Evolutionary conservation across 2,329 filamentous ascomycete species (phyloP).

Genomic region (Thielaviopsis cerberus): DNA sequence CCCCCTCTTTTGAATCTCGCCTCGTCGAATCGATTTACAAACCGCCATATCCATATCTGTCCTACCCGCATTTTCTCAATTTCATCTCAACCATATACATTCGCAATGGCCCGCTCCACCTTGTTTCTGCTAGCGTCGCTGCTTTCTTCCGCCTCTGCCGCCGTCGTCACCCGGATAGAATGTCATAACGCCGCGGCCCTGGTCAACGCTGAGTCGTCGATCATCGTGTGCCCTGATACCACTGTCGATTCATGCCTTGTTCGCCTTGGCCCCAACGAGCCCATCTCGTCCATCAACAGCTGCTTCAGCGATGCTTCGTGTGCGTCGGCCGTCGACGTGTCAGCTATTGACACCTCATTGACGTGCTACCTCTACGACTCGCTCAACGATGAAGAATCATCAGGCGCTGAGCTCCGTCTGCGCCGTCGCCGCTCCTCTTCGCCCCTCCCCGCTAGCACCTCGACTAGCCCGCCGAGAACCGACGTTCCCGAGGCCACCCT

Average conservation of each 20-base stretch:
- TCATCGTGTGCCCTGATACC: constrained; percentile 22
- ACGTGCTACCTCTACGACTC: constrained; percentile 19
- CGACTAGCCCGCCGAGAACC: background rate
- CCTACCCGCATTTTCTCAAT: background rate
- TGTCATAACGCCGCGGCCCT: constrained; percentile 13
- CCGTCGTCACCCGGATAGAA: constrained; percentile 17
- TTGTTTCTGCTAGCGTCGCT: constrained; percentile 13
- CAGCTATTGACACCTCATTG: constrained; percentile 17
- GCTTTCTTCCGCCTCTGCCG: constrained; percentile 20
- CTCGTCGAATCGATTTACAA: background rate
- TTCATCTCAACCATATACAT: background rate
- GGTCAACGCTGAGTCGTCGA: constrained; percentile 23
- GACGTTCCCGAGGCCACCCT: constrained; percentile 4
- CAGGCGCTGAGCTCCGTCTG: constrained; percentile 10
- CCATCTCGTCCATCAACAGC: constrained; percentile 20
- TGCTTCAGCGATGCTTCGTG: constrained; percentile 23
- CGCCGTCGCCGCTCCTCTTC: constrained; percentile 8
- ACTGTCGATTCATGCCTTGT: constrained; percentile 27
- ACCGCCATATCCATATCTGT: background rate
- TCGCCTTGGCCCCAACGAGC: constrained; percentile 17
- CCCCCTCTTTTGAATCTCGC: background rate
- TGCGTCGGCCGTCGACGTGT: constrained; percentile 15
- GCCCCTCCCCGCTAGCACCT: background rate
- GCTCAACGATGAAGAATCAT: constrained; percentile 14
- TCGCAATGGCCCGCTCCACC: constrained; percentile 10